phyloP scores from a whole-genome alignment of 73 alveolate species.

The Breviolum minutum region DNA sequence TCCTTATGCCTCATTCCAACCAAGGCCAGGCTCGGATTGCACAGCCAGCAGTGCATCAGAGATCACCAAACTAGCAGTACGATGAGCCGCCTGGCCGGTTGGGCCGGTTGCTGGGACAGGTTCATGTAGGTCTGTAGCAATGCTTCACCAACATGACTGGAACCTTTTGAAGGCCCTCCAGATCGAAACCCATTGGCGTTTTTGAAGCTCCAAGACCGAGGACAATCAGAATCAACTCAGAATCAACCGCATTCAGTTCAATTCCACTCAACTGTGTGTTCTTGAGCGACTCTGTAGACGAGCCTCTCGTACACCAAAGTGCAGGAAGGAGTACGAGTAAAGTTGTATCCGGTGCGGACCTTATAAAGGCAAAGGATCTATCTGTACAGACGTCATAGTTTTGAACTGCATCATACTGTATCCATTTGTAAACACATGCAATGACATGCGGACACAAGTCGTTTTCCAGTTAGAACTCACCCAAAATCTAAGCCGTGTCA shows the following conservation, averaged over 20 bases:
- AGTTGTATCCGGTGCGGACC: constrained; percentile 78
- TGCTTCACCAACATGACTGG: no score
- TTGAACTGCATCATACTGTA: no score
- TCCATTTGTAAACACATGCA: neutral
- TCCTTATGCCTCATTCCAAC: neutral
- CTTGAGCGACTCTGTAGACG: neutral
- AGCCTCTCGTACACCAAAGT: constrained; percentile 78
- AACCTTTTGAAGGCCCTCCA: neutral
- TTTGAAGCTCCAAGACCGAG: no score
- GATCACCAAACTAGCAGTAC: constrained; percentile 51
- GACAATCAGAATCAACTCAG: neutral
- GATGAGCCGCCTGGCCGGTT: constrained; percentile 65
- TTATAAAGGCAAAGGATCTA: neutral
- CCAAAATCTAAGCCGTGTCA: no score
- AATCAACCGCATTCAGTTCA: neutral
- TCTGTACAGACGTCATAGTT: no score
- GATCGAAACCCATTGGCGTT: neutral
- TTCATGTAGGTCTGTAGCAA: no score
- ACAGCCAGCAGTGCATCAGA: constrained; percentile 81
- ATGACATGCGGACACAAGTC: no score
- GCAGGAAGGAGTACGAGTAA: constrained; percentile 81
- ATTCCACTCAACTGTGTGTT: neutral
- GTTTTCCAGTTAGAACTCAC: no score
- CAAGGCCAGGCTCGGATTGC: constrained; percentile 33
- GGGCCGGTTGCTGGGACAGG: no score